phyloP scores from a whole-genome alignment of 441 rosid species.

The Erysimum cheiri region DNA sequence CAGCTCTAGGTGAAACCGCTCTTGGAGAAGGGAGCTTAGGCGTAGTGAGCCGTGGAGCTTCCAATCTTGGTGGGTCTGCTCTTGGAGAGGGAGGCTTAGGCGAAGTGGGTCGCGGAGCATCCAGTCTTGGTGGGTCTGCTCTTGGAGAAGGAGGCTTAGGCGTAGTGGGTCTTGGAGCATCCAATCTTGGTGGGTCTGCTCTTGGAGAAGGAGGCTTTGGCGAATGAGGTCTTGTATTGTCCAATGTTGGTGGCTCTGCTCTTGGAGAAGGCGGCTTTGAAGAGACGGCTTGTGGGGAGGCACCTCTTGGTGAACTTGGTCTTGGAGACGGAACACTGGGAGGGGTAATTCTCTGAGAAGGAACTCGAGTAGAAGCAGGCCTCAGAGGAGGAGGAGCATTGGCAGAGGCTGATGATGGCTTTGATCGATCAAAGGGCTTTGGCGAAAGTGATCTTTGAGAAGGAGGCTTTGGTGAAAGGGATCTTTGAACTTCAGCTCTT shows the following conservation, averaged over 20 bases:
- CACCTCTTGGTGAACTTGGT: conserved; percentile 47
- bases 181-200: conserved; percentile 46
- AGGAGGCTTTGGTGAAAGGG: conserved; percentile 53
- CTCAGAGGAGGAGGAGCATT: conserved; percentile 45
- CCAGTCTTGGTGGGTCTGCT: conserved; percentile 43
- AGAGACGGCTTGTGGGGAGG: conserved; percentile 48
- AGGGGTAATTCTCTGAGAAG: conserved; percentile 60
- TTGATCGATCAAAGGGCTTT: conserved; percentile 32
- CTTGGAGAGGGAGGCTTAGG: conserved; percentile 55
- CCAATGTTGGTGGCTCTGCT: conserved; percentile 44
- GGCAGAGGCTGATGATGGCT: conserved; percentile 35
- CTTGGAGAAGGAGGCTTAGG: conserved; percentile 50
- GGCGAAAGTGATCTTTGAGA: conserved; percentile 48
- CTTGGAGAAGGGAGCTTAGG: conserved; percentile 56
- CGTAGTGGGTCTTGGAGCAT: conserved; percentile 17
- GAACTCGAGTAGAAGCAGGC: conserved; percentile 59
- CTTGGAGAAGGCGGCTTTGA: conserved; percentile 54
- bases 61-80: conserved; percentile 50
- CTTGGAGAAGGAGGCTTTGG: conserved; percentile 52
- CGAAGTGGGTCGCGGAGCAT: conserved; percentile 47
- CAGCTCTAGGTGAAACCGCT: conserved; percentile 54
- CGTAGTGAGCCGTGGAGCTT: conserved; percentile 45
- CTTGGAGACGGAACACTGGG: conserved; percentile 59
- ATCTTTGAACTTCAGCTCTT: conserved; percentile 40
- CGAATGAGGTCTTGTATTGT: conserved; percentile 44